Conservation (phyloP, 306 rosid genomes). For the Parietaria judaica region DNA sequence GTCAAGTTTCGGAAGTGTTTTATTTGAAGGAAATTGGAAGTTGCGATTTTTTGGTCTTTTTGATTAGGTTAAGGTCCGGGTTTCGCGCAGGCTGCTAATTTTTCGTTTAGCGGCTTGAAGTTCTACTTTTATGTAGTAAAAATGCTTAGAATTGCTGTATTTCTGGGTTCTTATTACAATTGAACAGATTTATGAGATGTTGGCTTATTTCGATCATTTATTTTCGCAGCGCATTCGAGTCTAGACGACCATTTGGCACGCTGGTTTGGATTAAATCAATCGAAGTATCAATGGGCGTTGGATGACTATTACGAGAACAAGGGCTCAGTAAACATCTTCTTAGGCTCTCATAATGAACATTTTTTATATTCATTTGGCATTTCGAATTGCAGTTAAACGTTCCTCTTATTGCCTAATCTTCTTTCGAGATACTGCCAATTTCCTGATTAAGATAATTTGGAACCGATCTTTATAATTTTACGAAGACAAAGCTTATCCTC, state of each 20-base stretch:
- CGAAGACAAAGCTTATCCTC: neutral
- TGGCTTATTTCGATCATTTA: slow-evolving; percentile 1
- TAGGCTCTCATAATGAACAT: neutral
- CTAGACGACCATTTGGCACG: slow-evolving; percentile 97
- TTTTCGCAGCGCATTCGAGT: slow-evolving; percentile 75
- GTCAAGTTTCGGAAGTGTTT: no score
- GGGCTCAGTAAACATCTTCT: slow-evolving; percentile 58
- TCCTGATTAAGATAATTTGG: no score
- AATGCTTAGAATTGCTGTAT: no score
- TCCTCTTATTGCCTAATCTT: no score
- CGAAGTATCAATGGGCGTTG: slow-evolving; percentile 97
- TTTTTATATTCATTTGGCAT: neutral
- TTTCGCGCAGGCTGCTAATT: no score
- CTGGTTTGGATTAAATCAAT: slow-evolving; percentile 96
- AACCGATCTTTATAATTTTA: no score
- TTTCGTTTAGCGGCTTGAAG: no score
- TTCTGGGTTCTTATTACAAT: neutral
- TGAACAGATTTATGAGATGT: neutral
- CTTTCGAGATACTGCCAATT: no score
- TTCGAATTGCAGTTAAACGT: neutral
- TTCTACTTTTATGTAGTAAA: no score
- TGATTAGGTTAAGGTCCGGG: no score
- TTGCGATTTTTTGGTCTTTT: no score
- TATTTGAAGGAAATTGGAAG: no score
- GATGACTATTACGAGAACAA: slow-evolving; percentile 91